Evolutionary conservation across 768 basidiomycete species (phyloP), one percentile per base, ranked within the genome.

Genomic region (Lactarius indigo): DNA sequence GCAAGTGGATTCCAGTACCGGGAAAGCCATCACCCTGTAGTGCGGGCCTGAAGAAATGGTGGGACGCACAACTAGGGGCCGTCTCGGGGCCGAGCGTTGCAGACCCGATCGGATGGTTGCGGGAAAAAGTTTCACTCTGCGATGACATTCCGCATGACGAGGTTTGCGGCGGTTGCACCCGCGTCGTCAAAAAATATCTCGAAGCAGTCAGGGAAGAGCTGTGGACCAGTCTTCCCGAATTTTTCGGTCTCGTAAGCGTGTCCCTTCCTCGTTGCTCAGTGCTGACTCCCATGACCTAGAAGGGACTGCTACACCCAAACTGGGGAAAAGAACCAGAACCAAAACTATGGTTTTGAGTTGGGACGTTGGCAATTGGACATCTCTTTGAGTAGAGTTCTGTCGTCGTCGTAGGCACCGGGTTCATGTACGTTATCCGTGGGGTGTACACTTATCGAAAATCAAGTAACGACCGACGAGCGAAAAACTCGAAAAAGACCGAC

Each of bases 1-100:
- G 87, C 79, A 73, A 97, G 91, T 33, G 92, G 89, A 75, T 98
- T 94, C 20, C 91, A 89, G 26, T 87, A 85, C 18, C 83, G 75
- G 68, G 61, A 54, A 57, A 61, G 35, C 52, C 41, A 10, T 58
- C 68, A 7, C 57, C 58, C 28, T 68, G 66, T 57, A 52, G 47
- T n/a, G 26, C 62, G 1, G 52, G 66, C 33, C 58, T 68, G 33
- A 68, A 56, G 41, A 64, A 64, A 5, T 68, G 66, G 66, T 68
- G 66, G 66, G 58, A 64, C 15, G n/a, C 28, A 9, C 66, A 64
- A 20, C 66, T 59, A 20, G 65, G 61, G 20, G 61, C 57, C 20
- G 58, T 59, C n/a, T 54, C 66, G 6, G 66, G 66, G n/a, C 63
- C 52, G 33, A 64, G 66, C 62, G 63, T 56, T 23, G 41, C 62